Evolutionary conservation across 306 rosid genomes (phyloP).

Genomic region (Parietaria judaica): DNA sequence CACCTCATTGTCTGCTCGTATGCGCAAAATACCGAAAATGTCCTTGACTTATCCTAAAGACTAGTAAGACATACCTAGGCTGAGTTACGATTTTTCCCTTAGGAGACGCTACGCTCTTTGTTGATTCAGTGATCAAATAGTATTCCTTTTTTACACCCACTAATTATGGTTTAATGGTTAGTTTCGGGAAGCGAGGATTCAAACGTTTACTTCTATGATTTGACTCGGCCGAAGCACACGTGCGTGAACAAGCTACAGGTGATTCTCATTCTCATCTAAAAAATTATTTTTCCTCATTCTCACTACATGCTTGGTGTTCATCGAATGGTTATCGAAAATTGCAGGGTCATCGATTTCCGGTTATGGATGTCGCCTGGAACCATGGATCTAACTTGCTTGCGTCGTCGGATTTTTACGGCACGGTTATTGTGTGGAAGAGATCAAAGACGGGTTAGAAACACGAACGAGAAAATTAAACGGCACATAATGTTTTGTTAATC

Average conservation of each 20-base stretch:
- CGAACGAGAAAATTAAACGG: too few species aligned
- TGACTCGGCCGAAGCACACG: constrained; percentile 81
- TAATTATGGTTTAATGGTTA: constrained; percentile 29
- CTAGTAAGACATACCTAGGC: too few species aligned
- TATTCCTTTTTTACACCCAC: constrained; percentile 13
- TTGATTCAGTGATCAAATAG: not conserved
- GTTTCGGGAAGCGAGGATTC: constrained; percentile 99
- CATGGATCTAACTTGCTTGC: constrained; percentile 92
- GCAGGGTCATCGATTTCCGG: constrained; percentile 98
- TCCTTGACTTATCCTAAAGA: too few species aligned
- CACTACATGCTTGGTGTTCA: not conserved
- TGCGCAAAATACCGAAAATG: too few species aligned
- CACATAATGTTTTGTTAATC: too few species aligned
- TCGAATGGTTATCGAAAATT: constrained; percentile 22
- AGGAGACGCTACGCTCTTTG: not conserved
- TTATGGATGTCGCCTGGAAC: constrained; percentile 84
- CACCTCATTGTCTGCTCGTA: too few species aligned
- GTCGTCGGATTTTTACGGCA: constrained; percentile 81
- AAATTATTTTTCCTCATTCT: not conserved
- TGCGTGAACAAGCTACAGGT: constrained; percentile 99
- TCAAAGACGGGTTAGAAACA: constrained; percentile 46
- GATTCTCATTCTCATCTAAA: constrained; percentile 13
- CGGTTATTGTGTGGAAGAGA: constrained; percentile 95
- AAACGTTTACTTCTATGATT: constrained; percentile 92
- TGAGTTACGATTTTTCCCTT: too few species aligned